Evolutionary conservation across 2,329 filamentous ascomycete species (phyloP).

Genomic region (Shiraia sp.): DNA sequence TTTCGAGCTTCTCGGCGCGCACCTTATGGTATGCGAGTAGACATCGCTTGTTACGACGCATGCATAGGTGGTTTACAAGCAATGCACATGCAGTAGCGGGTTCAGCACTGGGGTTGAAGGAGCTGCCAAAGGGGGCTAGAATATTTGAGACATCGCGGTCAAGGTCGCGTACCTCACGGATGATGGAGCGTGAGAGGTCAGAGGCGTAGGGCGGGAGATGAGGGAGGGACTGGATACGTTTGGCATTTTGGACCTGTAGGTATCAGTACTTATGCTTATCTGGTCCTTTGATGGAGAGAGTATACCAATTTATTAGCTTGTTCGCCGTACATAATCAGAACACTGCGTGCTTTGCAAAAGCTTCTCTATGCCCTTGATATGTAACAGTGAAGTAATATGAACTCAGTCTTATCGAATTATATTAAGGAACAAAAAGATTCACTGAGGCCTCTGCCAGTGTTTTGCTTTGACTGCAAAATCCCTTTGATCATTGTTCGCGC

Average conservation of each 20-base stretch:
- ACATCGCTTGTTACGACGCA: conserved; percentile 95
- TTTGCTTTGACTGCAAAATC: too few relatives aligned
- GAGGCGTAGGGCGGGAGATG: conserved; percentile 91
- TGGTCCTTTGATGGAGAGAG: conserved; percentile 15
- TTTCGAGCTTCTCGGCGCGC: conserved; percentile 86
- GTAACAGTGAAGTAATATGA: too few relatives aligned
- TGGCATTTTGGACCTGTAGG: conserved; percentile 85
- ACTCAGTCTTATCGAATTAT: too few relatives aligned
- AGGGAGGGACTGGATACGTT: conserved; percentile 83
- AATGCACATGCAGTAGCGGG: conserved; percentile 85
- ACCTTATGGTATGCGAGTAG: conserved; percentile 92
- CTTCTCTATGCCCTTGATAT: neutral
- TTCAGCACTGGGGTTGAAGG: conserved; percentile 82
- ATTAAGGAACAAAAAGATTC: too few relatives aligned
- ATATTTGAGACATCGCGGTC: conserved; percentile 82
- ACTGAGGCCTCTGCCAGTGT: too few relatives aligned
- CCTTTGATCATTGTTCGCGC: neutral
- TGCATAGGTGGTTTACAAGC: conserved; percentile 90
- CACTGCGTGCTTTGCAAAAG: neutral
- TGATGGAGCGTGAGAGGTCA: conserved; percentile 83
- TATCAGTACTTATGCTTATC: neutral
- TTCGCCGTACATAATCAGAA: conserved; percentile 76
- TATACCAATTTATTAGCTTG: conserved; percentile 79
- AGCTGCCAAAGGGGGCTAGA: conserved; percentile 79
- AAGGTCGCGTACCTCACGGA: conserved; percentile 89